These are phyloP conservation scores for Termitomyces sp. DNA, from an alignment of 768 basidiomycete species.

Conservation along the genomic window DNA sequence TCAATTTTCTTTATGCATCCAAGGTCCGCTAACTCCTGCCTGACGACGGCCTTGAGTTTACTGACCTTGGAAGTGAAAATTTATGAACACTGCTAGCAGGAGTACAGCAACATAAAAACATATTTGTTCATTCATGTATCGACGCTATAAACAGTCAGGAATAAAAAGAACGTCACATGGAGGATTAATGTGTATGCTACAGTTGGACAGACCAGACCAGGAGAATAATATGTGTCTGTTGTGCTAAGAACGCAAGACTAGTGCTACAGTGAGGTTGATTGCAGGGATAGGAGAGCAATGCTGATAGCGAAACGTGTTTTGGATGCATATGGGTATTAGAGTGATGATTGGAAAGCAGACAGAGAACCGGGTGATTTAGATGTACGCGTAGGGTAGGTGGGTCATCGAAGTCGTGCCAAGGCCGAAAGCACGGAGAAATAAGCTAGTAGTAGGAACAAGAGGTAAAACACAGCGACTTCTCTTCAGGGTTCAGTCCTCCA, in stretches of 20 bases:
- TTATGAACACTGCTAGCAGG: neutral
- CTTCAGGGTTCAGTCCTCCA: constrained; percentile 50
- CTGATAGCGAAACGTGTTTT: constrained; percentile 4
- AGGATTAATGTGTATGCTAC: constrained; percentile 14
- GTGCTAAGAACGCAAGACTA: constrained; percentile 16
- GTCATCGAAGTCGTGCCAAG: neutral
- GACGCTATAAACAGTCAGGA: neutral
- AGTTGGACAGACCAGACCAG: constrained; percentile 4
- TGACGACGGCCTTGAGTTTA: neutral
- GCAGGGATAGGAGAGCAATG: constrained; percentile 4
- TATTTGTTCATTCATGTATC: neutral
- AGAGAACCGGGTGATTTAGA: neutral
- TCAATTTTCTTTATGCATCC: neutral
- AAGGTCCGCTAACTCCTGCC: neutral
- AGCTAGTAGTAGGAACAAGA: constrained; percentile 9
- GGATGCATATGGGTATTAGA: neutral
- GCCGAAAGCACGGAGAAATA: constrained; percentile 1
- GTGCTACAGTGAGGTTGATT: constrained; percentile 19
- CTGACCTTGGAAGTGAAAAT: neutral
- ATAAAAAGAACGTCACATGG: neutral
- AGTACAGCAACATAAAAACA: neutral
- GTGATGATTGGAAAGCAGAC: neutral
- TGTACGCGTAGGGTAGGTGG: neutral
- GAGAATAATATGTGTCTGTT: neutral
- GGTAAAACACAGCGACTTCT: neutral